Percentiles rank a stretch among this genome's conserved stretches.
phyloP scores from a whole-genome alignment of 352 stramenopile genomes.

The Globisporangium takayamanum region DNA sequence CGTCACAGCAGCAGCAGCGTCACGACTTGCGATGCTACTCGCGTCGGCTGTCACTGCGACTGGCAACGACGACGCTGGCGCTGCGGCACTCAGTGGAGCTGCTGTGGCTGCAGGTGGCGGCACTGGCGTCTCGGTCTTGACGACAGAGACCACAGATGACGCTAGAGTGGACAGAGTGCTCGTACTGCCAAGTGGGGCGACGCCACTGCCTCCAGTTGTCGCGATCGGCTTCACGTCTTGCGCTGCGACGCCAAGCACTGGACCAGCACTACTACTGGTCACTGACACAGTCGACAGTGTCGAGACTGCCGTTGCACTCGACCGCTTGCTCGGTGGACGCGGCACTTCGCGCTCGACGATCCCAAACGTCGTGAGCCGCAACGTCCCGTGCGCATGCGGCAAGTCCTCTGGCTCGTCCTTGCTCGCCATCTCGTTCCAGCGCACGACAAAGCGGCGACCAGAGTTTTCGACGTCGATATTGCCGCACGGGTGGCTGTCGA shows the following conservation, averaged over 20 bases:
- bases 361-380: conserved; percentile 37
- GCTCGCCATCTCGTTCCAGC: conserved; percentile 60
- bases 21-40: too few species aligned
- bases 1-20: too few species aligned
- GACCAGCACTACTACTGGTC: background rate
- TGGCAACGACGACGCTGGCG: too few species aligned
- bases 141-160: background rate
- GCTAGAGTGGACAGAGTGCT: background rate
- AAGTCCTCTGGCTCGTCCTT: conserved; percentile 48
- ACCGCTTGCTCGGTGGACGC: background rate
- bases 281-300: background rate
- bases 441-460: conserved; percentile 67
- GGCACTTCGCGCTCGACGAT: conserved; percentile 22
- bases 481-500: conserved; percentile 57
- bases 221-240: too few species aligned
- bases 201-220: too few species aligned
- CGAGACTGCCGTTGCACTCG: background rate
- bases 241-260: background rate
- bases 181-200: background rate
- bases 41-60: too few species aligned
- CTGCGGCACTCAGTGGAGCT: background rate
- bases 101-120: background rate
- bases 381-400: conserved; percentile 43
- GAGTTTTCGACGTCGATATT: conserved; percentile 76
- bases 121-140: background rate